phyloP scores from a whole-genome alignment of 2,329 filamentous ascomycete genomes.

The Fusarium napiforme region DNA sequence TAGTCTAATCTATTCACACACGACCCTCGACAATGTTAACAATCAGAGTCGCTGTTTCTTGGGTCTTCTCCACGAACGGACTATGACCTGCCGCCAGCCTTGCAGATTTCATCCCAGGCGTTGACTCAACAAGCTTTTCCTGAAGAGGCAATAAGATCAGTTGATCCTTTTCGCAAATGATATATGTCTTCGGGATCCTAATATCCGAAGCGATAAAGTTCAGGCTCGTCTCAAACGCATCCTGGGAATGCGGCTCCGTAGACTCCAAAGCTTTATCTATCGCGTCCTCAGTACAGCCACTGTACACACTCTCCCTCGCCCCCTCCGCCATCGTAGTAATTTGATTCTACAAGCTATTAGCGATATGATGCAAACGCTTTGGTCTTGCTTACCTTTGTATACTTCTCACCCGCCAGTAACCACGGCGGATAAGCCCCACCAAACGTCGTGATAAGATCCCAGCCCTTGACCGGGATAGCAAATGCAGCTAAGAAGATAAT shows the following conservation, averaged over 20 bases:
- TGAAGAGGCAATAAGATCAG: not conserved
- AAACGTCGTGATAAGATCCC: slow-evolving; percentile 18
- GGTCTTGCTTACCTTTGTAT: not conserved
- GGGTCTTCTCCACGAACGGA: slow-evolving; percentile 5
- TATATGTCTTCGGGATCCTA: slow-evolving; percentile 6
- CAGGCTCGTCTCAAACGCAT: slow-evolving; percentile 20
- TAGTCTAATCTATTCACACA: not conserved
- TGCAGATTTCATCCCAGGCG: not conserved
- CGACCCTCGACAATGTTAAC: not conserved
- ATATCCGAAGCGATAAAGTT: slow-evolving; percentile 19
- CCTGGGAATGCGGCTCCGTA: slow-evolving; percentile 18
- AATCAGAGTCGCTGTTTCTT: not conserved
- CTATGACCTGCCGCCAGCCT: slow-evolving; percentile 14
- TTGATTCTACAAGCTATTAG: slow-evolving; percentile 1
- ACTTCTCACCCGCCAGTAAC: not conserved
- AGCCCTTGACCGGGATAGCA: slow-evolving; percentile 20
- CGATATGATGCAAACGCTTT: rapidly evolving
- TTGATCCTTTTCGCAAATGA: slow-evolving; percentile 19
- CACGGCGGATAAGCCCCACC: slow-evolving; percentile 14
- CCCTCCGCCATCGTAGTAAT: not conserved
- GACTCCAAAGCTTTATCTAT: not conserved
- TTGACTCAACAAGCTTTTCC: slow-evolving; percentile 8
- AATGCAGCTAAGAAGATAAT: slow-evolving; percentile 20
- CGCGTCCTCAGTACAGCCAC: not conserved
- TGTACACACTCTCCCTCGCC: not conserved